Evolutionary conservation across 805 yeast species (phyloP).

Genomic region (Ogataea methylovora): DNA sequence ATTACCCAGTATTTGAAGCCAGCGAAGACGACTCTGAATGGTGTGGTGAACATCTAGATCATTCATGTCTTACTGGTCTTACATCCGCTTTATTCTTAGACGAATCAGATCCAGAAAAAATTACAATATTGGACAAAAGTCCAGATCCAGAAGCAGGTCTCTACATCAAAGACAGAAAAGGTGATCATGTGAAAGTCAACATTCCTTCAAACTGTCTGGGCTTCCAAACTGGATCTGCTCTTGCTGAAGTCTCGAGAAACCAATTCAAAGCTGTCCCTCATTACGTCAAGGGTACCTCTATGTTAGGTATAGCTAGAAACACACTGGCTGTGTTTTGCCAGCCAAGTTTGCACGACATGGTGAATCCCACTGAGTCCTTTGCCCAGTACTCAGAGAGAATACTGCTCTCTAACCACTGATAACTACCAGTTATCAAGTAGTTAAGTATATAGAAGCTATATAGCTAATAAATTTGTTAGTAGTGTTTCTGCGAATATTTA

Average conservation of each 20-base stretch:
- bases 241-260: conserved; percentile 41
- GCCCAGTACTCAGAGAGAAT: conserved; percentile 41
- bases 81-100: conserved; percentile 46
- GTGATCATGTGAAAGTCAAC: conserved; percentile 37
- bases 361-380: conserved; percentile 38
- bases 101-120: conserved; percentile 19
- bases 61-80: conserved; percentile 51
- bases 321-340: conserved; percentile 59
- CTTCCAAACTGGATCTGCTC: conserved; percentile 53
- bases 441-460: too few relatives aligned
- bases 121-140: conserved; percentile 16
- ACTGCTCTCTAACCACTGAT: conserved; percentile 30
- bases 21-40: conserved; percentile 29
- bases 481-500: too few relatives aligned
- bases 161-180: conserved; percentile 39
- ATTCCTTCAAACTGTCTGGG: conserved; percentile 51
- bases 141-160: conserved; percentile 44
- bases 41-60: conserved; percentile 61
- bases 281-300: conserved; percentile 37
- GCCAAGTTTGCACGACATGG: conserved; percentile 43
- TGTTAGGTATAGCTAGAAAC: conserved; percentile 35
- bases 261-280: conserved; percentile 53
- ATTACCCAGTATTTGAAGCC: conserved; percentile 29
- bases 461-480: too few relatives aligned
- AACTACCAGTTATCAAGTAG: neutral